Base-by-base conservation (phyloP, 164 flowering plant genomes). In the Nymphaea thermarum region DNA sequence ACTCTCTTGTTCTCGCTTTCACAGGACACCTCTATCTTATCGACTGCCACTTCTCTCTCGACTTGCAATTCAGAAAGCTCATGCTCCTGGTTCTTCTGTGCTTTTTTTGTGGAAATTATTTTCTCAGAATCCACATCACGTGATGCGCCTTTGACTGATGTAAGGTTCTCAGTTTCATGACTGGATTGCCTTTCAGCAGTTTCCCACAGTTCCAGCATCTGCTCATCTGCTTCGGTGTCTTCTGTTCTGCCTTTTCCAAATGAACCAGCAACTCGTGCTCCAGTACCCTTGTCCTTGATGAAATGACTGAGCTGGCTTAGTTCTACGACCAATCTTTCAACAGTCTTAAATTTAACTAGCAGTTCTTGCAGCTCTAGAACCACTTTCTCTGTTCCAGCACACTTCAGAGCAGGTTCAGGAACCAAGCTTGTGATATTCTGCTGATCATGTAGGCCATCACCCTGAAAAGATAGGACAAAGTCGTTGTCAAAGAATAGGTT, bases 121-220 rank as follows among this genome's bases (percentile, higher is more conserved):
- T 4, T 10, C 12, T 51, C 57, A 47, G 55, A 7, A 47, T 47
- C 55, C 12, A 2, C 12, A 47, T 47, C 55, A 6, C 11, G 12
- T 47, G 11, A 7, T 47, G 55, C 2, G 12, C 11, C 55, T 47
- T 47, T 47, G 11, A 47, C 55, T 47, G 55, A 47, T 12, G 5
- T 47, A 12, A 47, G 2, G 3, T 6, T 47, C 55, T 47, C 55
- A 47, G 55, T 12, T 12, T 12, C 55, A 3, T 42, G 66, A 57
- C 63, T 69, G 43, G 41, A 51, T 64, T 73, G 79, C 65, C 77
- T 75, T 65, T 85, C 89, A 41, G 78, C 82, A 61, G 82, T 76
- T 79, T 85, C 89, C 93, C 91, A 87, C 47, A 83, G 68, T 73
- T 83, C 85, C 43, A 87, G 89, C 88, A 87, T 86, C 72, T 79